phyloP scores from a whole-genome alignment of 768 basidiomycete species.

The Tylopilus cervinicoccineus region DNA sequence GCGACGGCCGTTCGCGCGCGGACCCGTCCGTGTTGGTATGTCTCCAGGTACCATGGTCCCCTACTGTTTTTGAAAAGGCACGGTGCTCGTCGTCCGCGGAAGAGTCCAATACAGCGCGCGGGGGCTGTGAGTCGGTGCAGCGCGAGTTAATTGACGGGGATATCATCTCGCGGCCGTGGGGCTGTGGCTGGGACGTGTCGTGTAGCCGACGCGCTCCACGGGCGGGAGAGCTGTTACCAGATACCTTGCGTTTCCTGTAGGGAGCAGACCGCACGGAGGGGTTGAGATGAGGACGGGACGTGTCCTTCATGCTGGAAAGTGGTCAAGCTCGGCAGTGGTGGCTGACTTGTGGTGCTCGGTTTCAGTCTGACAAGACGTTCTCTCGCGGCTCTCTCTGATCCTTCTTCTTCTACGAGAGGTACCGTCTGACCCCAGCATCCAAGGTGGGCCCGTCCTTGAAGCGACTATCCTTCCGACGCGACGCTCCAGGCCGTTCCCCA shows the following conservation, averaged over 20 bases:
- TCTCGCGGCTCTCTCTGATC: too few relatives aligned
- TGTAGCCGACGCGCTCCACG: conserved; percentile 11
- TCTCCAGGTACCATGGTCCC: conserved; percentile 2
- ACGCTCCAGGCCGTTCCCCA: too few relatives aligned
- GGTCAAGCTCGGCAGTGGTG: conserved; percentile 8
- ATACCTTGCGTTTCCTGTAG: conserved; percentile 17
- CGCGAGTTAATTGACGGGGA: conserved; percentile 4
- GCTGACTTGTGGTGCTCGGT: conserved; percentile 17
- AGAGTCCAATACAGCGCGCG: neutral
- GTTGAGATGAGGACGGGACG: conserved; percentile 13
- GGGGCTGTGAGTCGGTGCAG: conserved; percentile 5
- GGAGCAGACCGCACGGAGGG: conserved; percentile 10
- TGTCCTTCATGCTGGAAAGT: conserved; percentile 23
- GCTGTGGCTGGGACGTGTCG: conserved; percentile 9
- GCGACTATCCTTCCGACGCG: too few relatives aligned
- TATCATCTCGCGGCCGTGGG: neutral
- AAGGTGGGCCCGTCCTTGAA: too few relatives aligned
- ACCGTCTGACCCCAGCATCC: too few relatives aligned
- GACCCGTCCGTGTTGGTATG: conserved; percentile 5
- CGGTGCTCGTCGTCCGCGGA: conserved; percentile 3
- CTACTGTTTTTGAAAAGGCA: conserved; percentile 4
- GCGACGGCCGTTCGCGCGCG: conserved; percentile 3
- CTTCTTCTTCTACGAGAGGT: too few relatives aligned
- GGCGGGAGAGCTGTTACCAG: conserved; percentile 2
- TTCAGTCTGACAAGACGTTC: too few relatives aligned